Evolutionary conservation across 768 basidiomycete genomes (phyloP).

Genomic region (Neoboletus subvelutipes): DNA sequence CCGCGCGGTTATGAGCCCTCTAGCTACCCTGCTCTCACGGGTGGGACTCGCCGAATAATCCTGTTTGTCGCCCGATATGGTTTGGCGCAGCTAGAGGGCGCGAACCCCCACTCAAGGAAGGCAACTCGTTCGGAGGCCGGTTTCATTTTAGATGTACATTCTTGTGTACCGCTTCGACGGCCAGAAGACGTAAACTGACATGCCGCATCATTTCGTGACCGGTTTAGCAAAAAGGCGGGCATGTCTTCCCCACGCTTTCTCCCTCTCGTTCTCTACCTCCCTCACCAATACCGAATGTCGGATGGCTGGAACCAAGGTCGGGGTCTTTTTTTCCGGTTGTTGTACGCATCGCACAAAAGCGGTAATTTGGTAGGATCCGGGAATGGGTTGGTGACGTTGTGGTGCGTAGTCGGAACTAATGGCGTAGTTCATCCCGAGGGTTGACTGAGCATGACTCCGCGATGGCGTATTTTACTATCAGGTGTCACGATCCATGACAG

Average conservation of each 20-base stretch:
- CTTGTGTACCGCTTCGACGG: constrained; percentile 12
- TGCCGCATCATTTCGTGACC: constrained; percentile 22
- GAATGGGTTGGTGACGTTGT: neutral
- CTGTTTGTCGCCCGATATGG: constrained; percentile 6
- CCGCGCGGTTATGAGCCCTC: constrained; percentile 5
- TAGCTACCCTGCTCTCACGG: constrained; percentile 2
- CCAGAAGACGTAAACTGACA: constrained; percentile 27
- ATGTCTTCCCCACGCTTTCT: constrained; percentile 16
- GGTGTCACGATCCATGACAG: constrained; percentile 15
- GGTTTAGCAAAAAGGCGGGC: constrained; percentile 6
- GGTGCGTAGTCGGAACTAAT: constrained; percentile 15
- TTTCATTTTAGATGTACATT: constrained; percentile 9
- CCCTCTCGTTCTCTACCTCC: neutral
- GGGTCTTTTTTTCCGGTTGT: neutral
- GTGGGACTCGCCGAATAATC: constrained; percentile 7
- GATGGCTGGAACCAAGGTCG: neutral
- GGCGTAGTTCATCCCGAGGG: constrained; percentile 4
- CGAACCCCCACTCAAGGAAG: neutral
- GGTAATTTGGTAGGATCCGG: constrained; percentile 10
- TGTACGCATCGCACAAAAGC: neutral
- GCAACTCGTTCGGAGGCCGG: constrained; percentile 7
- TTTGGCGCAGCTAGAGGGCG: constrained; percentile 11
- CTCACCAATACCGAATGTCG: neutral
- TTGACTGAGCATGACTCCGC: constrained; percentile 18
- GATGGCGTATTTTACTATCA: constrained; percentile 15